A percentile compares a stretch with the other conserved stretches of the same genome.
Conservation (phyloP, 495 filamentous ascomycete genomes). For the Lasiosphaeris hirsuta region DNA sequence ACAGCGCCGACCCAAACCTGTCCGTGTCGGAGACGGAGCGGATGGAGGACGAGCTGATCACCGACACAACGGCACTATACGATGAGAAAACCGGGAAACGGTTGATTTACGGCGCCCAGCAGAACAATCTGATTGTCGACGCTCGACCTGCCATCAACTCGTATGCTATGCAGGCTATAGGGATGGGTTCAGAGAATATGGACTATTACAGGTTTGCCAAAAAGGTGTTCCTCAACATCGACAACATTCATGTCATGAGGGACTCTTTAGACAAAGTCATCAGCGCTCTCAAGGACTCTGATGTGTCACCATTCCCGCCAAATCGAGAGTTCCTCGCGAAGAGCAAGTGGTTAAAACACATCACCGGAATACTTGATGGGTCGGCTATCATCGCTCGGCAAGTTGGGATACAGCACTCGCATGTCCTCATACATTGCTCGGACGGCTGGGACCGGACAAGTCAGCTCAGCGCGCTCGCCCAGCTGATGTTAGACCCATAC, state of each 20-base stretch:
- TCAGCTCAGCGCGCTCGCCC: constrained; percentile 89
- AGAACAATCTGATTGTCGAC: constrained; percentile 94
- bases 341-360: constrained; percentile 92
- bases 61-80: constrained; percentile 40
- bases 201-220: constrained; percentile 91
- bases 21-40: constrained; percentile 59
- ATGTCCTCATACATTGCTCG: constrained; percentile 95
- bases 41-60: constrained; percentile 69
- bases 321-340: constrained; percentile 77
- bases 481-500: constrained; percentile 93
- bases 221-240: constrained; percentile 94
- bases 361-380: constrained; percentile 78
- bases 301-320: constrained; percentile 79
- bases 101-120: constrained; percentile 87
- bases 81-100: constrained; percentile 47
- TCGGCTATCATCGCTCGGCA: constrained; percentile 80
- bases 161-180: constrained; percentile 90
- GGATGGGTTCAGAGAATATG: constrained; percentile 95
- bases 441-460: constrained; percentile 98
- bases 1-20: constrained; percentile 30
- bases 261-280: constrained; percentile 85
- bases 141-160: constrained; percentile 95
- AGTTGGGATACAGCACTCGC: constrained; percentile 86
- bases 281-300: constrained; percentile 87
- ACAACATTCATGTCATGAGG: constrained; percentile 99